Evolutionary conservation across 106 monocot species (phyloP).

Genomic region (Allium cepa): DNA sequence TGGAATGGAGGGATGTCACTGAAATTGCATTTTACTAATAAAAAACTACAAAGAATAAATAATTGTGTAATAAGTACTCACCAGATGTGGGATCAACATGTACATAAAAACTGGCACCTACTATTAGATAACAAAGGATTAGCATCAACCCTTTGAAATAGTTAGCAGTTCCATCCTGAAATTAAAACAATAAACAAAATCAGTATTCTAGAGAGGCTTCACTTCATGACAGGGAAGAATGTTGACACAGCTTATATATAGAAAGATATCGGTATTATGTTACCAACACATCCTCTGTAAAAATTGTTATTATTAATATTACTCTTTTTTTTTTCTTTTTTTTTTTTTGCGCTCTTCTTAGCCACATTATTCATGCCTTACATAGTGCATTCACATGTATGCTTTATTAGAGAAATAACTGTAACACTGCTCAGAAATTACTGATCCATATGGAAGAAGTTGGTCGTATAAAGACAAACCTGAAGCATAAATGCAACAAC

Average conservation of each 20-base stretch:
- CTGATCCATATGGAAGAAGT: neutral
- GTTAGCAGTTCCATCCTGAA: constrained; percentile 72
- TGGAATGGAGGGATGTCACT: no score
- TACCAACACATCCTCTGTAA: no score
- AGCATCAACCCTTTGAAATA: constrained; percentile 84
- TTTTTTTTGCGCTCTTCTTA: no score
- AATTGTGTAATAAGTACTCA: constrained; percentile 13
- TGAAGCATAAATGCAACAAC: constrained; percentile 72
- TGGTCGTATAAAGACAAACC: constrained; percentile 19
- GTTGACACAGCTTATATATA: no score
- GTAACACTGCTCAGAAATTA: neutral
- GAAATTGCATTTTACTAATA: no score
- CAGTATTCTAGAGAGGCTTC: no score
- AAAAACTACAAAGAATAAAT: neutral
- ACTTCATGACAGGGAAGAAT: no score
- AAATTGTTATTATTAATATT: no score
- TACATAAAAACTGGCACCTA: constrained; percentile 81
- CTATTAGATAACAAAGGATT: constrained; percentile 71
- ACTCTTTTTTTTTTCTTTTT: no score
- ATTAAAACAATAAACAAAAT: neutral
- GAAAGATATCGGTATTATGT: no score
- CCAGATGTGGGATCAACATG: constrained; percentile 58
- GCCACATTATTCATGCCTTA: no score
- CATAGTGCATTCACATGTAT: no score
- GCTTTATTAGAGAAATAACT: neutral